Percentiles rank a stretch among this genome's conserved stretches.
phyloP scores from a whole-genome alignment of 2,329 filamentous ascomycete species.

The Talaromyces sp. region DNA sequence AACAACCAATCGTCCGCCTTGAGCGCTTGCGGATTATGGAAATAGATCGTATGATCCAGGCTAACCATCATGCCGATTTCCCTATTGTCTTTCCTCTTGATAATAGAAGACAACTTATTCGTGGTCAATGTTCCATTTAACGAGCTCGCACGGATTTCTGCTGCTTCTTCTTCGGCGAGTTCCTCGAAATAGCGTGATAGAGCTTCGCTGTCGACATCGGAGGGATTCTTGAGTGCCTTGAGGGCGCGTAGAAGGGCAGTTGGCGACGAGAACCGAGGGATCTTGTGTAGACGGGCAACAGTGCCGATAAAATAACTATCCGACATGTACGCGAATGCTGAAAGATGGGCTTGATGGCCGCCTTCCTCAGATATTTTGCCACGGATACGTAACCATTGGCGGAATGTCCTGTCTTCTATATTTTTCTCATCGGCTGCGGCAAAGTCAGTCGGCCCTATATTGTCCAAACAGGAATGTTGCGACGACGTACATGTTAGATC shows the following conservation, averaged over 20 bases:
- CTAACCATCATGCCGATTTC: slow-evolving; percentile 51
- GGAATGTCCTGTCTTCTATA: slow-evolving; percentile 64
- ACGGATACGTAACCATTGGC: slow-evolving; percentile 49
- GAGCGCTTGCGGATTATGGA: slow-evolving; percentile 48
- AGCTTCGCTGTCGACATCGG: slow-evolving; percentile 41
- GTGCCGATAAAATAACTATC: slow-evolving; percentile 94
- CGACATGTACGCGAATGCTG: slow-evolving; percentile 86
- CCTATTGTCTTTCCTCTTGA: slow-evolving; percentile 26
- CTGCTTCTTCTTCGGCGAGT: slow-evolving; percentile 41
- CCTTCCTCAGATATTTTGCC: slow-evolving; percentile 70
- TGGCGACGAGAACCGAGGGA: slow-evolving; percentile 67
- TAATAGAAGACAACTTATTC: slow-evolving; percentile 23
- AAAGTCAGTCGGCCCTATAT: background rate
- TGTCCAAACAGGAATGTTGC: background rate
- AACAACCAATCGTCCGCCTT: slow-evolving; percentile 51
- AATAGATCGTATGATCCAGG: slow-evolving; percentile 51
- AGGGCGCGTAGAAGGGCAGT: slow-evolving; percentile 40
- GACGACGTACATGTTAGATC: slow-evolving; percentile 6
- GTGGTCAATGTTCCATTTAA: slow-evolving; percentile 34
- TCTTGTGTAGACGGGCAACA: slow-evolving; percentile 71
- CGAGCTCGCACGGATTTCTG: slow-evolving; percentile 34
- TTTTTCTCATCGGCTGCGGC: slow-evolving; percentile 41
- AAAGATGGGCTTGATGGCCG: slow-evolving; percentile 75
- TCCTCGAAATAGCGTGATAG: slow-evolving; percentile 40
- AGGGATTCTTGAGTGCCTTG: slow-evolving; percentile 41